phyloP scores from a whole-genome alignment of 768 basidiomycete species.

The Xerocomellus intermedius region DNA sequence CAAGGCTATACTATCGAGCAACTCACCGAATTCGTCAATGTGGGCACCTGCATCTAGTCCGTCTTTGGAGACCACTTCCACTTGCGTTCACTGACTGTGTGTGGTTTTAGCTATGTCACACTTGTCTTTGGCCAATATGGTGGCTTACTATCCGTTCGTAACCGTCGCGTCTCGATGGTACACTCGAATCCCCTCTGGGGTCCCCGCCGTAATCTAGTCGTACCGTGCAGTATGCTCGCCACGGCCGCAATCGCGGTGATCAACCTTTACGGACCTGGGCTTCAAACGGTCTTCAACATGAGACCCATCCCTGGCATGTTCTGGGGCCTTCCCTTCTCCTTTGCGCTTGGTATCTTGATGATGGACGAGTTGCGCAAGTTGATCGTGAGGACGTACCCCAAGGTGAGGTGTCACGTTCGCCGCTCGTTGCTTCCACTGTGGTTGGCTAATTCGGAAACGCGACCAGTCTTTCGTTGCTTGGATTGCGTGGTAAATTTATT shows the following conservation, averaged over 20 bases:
- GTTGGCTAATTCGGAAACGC: neutral
- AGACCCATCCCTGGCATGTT: conserved; percentile 43
- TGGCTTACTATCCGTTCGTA: conserved; percentile 25
- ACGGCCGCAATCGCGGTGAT: conserved; percentile 32
- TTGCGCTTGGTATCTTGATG: conserved; percentile 41
- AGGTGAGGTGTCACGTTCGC: conserved; percentile 25
- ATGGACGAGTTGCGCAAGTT: conserved; percentile 48
- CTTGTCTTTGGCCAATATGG: conserved; percentile 32
- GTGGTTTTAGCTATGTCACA: conserved; percentile 35
- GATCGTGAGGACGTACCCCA: conserved; percentile 43
- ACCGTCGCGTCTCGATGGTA: conserved; percentile 30
- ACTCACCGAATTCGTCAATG: conserved; percentile 35
- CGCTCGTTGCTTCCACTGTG: no score
- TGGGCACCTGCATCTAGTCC: conserved; percentile 44
- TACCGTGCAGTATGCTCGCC: conserved; percentile 34
- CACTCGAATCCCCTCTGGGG: conserved; percentile 36
- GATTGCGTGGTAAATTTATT: conserved; percentile 17
- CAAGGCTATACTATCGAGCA: conserved; percentile 30
- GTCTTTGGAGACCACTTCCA: conserved; percentile 15
- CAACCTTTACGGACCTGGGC: conserved; percentile 38
- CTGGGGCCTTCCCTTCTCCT: conserved; percentile 43
- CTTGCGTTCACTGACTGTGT: neutral
- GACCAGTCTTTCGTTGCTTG: conserved; percentile 25
- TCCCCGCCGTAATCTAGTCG: conserved; percentile 35
- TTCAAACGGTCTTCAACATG: conserved; percentile 25